These are phyloP conservation scores for Leccinum uliginosum DNA, from an alignment of 768 basidiomycete species.

Conservation along the genomic window DNA sequence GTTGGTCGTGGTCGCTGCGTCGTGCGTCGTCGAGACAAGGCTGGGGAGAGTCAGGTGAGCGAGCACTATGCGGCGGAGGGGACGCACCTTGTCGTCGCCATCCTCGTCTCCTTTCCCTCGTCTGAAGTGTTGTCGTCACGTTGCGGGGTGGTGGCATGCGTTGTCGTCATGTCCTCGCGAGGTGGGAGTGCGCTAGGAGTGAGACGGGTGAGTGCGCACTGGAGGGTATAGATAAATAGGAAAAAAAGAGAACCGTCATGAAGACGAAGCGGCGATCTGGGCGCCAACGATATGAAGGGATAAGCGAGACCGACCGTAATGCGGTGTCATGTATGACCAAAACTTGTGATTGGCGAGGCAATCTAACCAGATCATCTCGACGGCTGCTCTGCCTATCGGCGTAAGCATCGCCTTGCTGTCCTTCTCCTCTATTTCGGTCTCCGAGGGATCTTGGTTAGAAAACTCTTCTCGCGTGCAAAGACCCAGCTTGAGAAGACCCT, in stretches of 20 bases:
- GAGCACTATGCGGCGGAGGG: no score
- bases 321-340: conserved; percentile 22
- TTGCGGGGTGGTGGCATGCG: no score
- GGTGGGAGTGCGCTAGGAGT: no score
- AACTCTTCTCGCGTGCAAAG: conserved; percentile 41
- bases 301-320: conserved; percentile 1
- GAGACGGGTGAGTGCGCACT: no score
- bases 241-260: neutral
- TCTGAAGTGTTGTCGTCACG: no score
- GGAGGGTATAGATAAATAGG: conserved; percentile 4
- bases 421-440: conserved; percentile 39
- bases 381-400: conserved; percentile 44
- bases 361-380: conserved; percentile 54
- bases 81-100: no score
- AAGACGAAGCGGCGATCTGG: neutral
- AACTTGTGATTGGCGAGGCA: conserved; percentile 48
- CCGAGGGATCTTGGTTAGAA: conserved; percentile 9
- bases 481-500: conserved; percentile 74
- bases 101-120: no score
- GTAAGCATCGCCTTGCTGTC: conserved; percentile 42
- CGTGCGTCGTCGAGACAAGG: no score
- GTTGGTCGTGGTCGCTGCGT: no score
- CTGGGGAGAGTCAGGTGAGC: no score
- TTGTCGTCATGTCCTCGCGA: no score
- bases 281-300: neutral